Base-by-base conservation (phyloP, 129 eudicot species). In the Flaveria linearis region DNA sequence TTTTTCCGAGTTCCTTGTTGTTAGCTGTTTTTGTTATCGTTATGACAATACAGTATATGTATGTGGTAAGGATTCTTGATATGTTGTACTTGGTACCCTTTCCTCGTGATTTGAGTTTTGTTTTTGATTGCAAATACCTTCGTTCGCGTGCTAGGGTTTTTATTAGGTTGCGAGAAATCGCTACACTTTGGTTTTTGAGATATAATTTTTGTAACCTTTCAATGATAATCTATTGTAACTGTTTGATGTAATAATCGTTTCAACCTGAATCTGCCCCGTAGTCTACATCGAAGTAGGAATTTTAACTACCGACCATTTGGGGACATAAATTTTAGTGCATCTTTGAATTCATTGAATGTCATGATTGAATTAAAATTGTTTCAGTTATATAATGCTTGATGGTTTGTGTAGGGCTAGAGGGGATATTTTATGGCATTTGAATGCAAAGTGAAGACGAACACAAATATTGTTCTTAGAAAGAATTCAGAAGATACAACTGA, bases 341-440 rank as follows among this genome's bases (percentile, higher is more conserved):
- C 33, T n/a, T 67, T 42, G 51, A 39, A 56, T 30, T 16, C 39
- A 33, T 33, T 33, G 39, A 33, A 33, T 33, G 4, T 14, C 13
- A 16, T 53, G 66, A 18, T 36, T 36, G 41, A 18, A 65, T 66
- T 25, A 9, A 43, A 43, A 43, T 43, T 36, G 23, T 7, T 57
- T 36, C 39, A 33, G 39, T 33, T 33, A 33, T 33, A 33, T 33
- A 33, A 33, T 33, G 39, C 39, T 33, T 60, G 53, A 63, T 72
- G 67, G 55, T 5, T 43, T 80, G 75, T 73, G 83, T 18, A 80
- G 75, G 42, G 66, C 43, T 80, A 30, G 75, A 74, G 68, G 53
- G 63, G 51, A 18, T 43, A 63, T 85, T 93, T 88, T 91, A 94
- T 94, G 98, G 98, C 84, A 87, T 87, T 88, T 88, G 93, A 88